These are phyloP conservation scores for Cladosporium sp. DNA, from an alignment of 2,329 filamentous ascomycete species.

Conservation along the genomic window DNA sequence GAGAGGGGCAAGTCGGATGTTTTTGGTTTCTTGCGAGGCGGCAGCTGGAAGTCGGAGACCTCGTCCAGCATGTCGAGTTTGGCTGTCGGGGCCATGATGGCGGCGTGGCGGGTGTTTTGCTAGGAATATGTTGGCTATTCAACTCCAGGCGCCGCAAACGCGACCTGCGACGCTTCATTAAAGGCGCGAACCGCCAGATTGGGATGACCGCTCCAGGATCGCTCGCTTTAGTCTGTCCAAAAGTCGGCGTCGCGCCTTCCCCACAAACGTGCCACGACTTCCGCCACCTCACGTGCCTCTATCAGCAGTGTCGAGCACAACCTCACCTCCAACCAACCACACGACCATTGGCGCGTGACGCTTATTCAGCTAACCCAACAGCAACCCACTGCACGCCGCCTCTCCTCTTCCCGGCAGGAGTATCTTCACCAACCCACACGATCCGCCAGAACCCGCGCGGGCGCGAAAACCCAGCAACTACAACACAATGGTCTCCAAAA, in stretches of 20 bases:
- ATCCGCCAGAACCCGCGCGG: conserved; percentile 16
- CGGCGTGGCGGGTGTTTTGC: background rate
- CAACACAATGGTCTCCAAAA: conserved; percentile 52
- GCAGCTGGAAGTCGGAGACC: conserved; percentile 32
- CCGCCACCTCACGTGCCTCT: background rate
- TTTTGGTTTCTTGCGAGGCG: conserved; percentile 62
- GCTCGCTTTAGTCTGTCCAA: background rate
- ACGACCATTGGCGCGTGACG: conserved; percentile 19
- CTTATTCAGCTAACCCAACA: conserved; percentile 15
- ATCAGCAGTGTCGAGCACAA: background rate
- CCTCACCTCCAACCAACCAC: conserved; percentile 15
- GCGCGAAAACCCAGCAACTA: conserved; percentile 16
- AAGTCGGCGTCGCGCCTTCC: background rate
- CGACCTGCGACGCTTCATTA: background rate
- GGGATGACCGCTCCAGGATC: background rate
- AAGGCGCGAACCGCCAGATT: background rate
- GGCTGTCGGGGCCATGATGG: conserved; percentile 24
- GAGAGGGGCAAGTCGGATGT: conserved; percentile 73
- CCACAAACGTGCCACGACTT: background rate
- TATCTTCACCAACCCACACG: background rate
- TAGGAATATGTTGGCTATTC: background rate
- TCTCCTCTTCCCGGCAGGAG: background rate
- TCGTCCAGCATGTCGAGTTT: conserved; percentile 25
- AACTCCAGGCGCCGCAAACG: background rate
- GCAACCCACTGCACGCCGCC: background rate